Conservation (phyloP, 106 monocot species). For the Allium sativum region DNA sequence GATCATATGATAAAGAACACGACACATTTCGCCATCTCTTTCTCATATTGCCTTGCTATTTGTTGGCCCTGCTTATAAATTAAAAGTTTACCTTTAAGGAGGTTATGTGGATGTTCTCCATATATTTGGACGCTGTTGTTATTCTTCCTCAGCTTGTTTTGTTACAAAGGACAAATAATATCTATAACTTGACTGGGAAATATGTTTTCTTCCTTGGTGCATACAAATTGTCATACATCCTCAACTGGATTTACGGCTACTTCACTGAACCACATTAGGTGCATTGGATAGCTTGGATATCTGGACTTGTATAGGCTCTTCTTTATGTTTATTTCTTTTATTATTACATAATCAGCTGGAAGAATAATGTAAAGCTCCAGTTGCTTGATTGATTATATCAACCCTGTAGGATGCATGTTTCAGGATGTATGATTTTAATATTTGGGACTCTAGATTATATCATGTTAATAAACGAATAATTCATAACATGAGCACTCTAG, state of each 20-base stretch:
- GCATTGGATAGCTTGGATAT: slow-evolving; percentile 98
- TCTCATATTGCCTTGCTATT: slow-evolving; percentile 46
- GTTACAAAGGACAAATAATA: slow-evolving; percentile 77
- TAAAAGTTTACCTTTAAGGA: slow-evolving; percentile 58
- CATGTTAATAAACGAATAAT: too few relatives aligned
- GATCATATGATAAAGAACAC: slow-evolving; percentile 82
- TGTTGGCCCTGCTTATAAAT: slow-evolving; percentile 56
- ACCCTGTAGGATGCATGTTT: too few relatives aligned
- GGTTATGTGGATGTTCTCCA: slow-evolving; percentile 87
- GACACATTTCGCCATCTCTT: slow-evolving; percentile 82
- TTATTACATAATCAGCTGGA: slow-evolving; percentile 79
- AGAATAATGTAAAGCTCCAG: too few relatives aligned
- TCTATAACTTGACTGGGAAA: slow-evolving; percentile 89
- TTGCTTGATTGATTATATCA: too few relatives aligned
- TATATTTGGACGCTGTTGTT: slow-evolving; percentile 76
- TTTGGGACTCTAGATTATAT: too few relatives aligned
- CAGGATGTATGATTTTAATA: too few relatives aligned
- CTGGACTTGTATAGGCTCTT: slow-evolving; percentile 70
- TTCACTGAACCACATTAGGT: slow-evolving; percentile 80
- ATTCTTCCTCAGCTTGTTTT: slow-evolving; percentile 86
- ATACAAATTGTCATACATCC: slow-evolving; percentile 69
- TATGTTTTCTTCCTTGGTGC: slow-evolving; percentile 92
- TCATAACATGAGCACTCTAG: too few relatives aligned
- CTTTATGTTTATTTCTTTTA: slow-evolving; percentile 96
- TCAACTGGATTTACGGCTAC: slow-evolving; percentile 92